These are phyloP conservation scores for Diatrype stigma DNA, from an alignment of 2,329 filamentous ascomycete species.

Conservation along the genomic window DNA sequence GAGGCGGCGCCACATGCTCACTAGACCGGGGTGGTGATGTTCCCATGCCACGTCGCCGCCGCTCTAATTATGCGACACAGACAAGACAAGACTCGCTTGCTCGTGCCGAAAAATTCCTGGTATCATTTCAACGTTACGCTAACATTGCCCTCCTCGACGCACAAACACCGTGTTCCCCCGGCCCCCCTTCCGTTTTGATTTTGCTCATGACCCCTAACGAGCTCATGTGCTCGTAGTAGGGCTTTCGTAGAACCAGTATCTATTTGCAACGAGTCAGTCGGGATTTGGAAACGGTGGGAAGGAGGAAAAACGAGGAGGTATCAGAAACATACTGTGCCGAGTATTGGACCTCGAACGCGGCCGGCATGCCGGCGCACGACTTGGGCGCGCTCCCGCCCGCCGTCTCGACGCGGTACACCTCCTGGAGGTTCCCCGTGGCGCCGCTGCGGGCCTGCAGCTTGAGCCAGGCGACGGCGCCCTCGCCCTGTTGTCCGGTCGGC, in stretches of 20 bases:
- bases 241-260: neutral
- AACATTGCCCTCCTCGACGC: neutral
- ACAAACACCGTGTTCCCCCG: neutral
- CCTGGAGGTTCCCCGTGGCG: constrained; percentile 60
- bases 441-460: constrained; percentile 56
- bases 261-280: neutral
- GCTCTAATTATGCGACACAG: no score
- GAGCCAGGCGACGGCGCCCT: constrained; percentile 76
- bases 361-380: constrained; percentile 63
- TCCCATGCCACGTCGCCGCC: no score
- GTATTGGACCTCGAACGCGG: constrained; percentile 72
- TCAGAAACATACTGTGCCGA: constrained; percentile 73
- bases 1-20: no score
- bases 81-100: no score
- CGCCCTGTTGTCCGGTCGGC: constrained; percentile 54
- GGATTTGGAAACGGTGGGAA: no score
- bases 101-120: no score
- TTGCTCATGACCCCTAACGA: no score
- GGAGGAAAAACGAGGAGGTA: neutral
- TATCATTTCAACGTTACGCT: no score
- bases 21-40: no score
- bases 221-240: neutral
- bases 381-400: constrained; percentile 73
- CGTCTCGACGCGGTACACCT: constrained; percentile 81
- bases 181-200: neutral